Evolutionary conservation across 2,329 filamentous ascomycete genomes (phyloP).

Genomic region (Lecanicillium sp.): DNA sequence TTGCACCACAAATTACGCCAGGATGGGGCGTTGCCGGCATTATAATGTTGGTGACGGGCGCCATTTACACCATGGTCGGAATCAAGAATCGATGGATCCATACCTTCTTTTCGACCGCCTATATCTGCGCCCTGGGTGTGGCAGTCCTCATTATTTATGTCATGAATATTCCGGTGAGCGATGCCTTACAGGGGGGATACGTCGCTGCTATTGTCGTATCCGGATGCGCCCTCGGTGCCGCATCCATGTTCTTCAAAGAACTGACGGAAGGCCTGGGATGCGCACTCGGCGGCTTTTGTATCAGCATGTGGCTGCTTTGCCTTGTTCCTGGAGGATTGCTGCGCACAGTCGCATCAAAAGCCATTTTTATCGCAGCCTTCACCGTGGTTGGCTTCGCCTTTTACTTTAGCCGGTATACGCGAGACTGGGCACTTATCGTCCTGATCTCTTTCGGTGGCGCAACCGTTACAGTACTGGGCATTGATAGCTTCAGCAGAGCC

Average conservation of each 20-base stretch:
- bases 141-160: conserved; percentile 83
- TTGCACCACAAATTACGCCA: conserved; percentile 69
- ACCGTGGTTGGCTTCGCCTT: conserved; percentile 61
- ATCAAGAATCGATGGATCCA: conserved; percentile 77
- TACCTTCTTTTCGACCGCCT: conserved; percentile 72
- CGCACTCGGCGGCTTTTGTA: conserved; percentile 75
- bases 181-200: conserved; percentile 78
- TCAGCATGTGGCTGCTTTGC: conserved; percentile 86
- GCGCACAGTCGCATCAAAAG: conserved; percentile 50
- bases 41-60: conserved; percentile 66
- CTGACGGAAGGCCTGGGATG: conserved; percentile 77
- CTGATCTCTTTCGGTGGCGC: conserved; percentile 76
- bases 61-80: conserved; percentile 65
- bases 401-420: conserved; percentile 71
- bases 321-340: conserved; percentile 71
- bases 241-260: conserved; percentile 73
- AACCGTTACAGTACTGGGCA: conserved; percentile 70
- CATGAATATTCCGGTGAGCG: conserved; percentile 68
- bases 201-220: conserved; percentile 70
- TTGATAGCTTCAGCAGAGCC: conserved; percentile 86
- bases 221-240: conserved; percentile 64
- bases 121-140: conserved; percentile 64
- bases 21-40: conserved; percentile 73
- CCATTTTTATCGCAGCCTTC: conserved; percentile 69
- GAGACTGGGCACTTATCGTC: conserved; percentile 68